Conservation (phyloP, 2,329 filamentous ascomycete species). For the Talaromyces sp. region DNA sequence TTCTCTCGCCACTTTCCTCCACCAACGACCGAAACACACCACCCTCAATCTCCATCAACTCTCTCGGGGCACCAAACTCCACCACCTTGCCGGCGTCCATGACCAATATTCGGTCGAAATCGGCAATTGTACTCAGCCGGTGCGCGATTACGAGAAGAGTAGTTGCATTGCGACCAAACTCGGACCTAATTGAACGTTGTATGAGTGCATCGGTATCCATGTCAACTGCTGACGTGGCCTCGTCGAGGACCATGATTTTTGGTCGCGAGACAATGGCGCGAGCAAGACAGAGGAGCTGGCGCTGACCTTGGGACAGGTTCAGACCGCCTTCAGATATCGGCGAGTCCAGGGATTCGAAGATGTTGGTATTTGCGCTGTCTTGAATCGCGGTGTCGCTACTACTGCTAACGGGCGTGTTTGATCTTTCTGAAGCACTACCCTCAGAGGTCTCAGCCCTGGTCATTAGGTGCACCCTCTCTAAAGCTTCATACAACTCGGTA, state of each 20-base stretch:
- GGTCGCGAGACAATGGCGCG: constrained; percentile 64
- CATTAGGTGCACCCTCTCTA: constrained; percentile 64
- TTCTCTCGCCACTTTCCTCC: constrained; percentile 10
- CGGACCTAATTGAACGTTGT: constrained; percentile 63
- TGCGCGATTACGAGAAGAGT: constrained; percentile 68
- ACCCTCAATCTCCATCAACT: constrained; percentile 10
- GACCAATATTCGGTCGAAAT: constrained; percentile 66
- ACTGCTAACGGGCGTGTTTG: background rate
- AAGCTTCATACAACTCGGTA: constrained; percentile 60
- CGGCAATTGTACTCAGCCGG: constrained; percentile 64
- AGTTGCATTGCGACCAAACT: constrained; percentile 47
- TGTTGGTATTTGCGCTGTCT: constrained; percentile 42
- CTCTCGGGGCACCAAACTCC: constrained; percentile 6
- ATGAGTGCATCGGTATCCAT: constrained; percentile 67
- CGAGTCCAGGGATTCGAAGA: constrained; percentile 58
- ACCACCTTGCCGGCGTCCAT: constrained; percentile 27
- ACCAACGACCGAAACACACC: constrained; percentile 9
- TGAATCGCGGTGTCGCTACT: constrained; percentile 11
- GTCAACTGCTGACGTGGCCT: constrained; percentile 69
- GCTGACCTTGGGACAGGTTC: constrained; percentile 64
- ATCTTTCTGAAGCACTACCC: background rate
- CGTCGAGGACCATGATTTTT: constrained; percentile 69
- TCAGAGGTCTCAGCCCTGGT: constrained; percentile 28
- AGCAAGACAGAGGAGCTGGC: constrained; percentile 68
- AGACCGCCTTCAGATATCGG: constrained; percentile 66